These are phyloP conservation scores for Dictyostelium intermedium DNA, from an alignment of 78 protist species.

Conservation along the genomic window DNA sequence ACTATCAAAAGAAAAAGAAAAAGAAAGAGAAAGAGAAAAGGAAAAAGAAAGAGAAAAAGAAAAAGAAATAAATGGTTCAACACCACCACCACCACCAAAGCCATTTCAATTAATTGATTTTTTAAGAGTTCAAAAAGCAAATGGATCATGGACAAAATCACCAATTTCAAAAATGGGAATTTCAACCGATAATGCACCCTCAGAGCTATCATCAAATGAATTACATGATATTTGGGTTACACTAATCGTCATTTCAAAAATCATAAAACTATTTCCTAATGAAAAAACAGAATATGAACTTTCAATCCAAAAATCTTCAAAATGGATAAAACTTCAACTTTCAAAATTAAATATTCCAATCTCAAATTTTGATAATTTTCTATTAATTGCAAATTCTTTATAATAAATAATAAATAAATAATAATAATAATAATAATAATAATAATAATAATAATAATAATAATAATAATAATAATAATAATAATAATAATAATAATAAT, in stretches of 20 bases:
- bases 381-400: neutral
- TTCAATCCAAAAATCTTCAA: neutral
- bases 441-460: no score
- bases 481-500: no score
- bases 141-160: conserved; percentile 26
- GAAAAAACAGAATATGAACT: neutral
- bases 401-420: no score
- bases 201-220: neutral
- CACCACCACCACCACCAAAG: no score
- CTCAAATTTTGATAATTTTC: neutral
- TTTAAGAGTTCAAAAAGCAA: conserved; percentile 26
- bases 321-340: conserved; percentile 9
- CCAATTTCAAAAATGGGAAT: neutral
- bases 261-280: neutral
- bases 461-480: no score
- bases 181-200: neutral
- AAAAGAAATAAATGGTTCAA: no score
- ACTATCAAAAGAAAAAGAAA: no score
- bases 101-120: neutral
- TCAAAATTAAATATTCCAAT: neutral
- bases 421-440: no score
- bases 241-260: neutral
- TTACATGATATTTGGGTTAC: conserved; percentile 27
- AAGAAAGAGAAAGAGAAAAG: no score
- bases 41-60: no score